Percentiles rank a stretch among this genome's conserved stretches.
phyloP scores from a whole-genome alignment of 495 filamentous ascomycete species.

The Neurospora tetrasperma region DNA sequence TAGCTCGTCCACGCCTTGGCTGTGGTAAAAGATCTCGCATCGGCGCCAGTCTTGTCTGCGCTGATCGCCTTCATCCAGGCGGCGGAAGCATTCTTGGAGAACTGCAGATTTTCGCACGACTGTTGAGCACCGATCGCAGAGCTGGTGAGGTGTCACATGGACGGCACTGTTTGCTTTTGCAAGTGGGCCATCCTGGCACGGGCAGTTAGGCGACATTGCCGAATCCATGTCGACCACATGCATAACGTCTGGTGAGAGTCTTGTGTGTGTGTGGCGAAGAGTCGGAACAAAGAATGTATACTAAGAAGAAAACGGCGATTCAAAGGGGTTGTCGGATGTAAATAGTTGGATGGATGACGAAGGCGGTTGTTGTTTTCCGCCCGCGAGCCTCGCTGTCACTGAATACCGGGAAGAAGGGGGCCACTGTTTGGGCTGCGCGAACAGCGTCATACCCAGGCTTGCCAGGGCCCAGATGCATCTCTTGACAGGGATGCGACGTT shows the following conservation, averaged over 20 bases:
- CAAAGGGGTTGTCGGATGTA: not conserved
- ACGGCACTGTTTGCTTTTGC: not conserved
- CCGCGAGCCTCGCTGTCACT: not conserved
- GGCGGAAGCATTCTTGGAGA: not conserved
- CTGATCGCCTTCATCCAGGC: not conserved
- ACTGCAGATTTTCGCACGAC: not conserved
- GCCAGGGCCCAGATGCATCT: slow-evolving; percentile 1
- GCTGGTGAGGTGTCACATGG: not conserved
- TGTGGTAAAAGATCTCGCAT: slow-evolving; percentile 1
- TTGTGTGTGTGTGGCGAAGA: not conserved
- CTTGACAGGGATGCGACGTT: not conserved
- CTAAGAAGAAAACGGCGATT: not conserved
- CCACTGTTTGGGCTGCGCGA: not conserved
- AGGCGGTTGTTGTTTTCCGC: not conserved
- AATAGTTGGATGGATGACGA: not conserved
- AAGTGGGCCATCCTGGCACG: not conserved
- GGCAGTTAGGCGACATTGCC: not conserved
- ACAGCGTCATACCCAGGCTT: not conserved
- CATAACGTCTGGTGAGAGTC: not conserved
- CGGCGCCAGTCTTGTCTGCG: not conserved
- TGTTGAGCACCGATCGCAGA: not conserved
- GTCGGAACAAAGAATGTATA: not conserved
- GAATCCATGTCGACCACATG: not conserved
- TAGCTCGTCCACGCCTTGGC: not conserved
- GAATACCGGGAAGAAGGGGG: not conserved